These are phyloP conservation scores for Ogataea hybrid DNA, from an alignment of 1,139 yeast species.

Conservation along the genomic window DNA sequence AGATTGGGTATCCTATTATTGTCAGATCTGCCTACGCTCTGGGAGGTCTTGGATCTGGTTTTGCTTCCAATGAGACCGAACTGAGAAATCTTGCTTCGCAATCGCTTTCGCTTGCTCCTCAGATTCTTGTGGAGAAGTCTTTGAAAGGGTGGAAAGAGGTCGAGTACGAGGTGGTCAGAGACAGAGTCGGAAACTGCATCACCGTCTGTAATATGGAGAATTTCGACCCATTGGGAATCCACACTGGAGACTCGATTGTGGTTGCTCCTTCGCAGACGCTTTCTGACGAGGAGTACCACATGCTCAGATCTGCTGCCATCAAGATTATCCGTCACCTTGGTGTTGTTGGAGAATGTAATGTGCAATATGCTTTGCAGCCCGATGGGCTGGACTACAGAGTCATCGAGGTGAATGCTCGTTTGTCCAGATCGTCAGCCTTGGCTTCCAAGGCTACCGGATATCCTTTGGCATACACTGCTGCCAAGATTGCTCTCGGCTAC, in stretches of 20 bases:
- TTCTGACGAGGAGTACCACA: constrained; percentile 95
- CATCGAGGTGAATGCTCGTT: constrained; percentile 96
- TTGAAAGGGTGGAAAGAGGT: constrained; percentile 99
- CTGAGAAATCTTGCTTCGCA: constrained; percentile 84
- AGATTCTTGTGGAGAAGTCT: constrained; percentile 93
- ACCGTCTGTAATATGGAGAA: constrained; percentile 99
- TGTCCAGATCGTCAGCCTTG: constrained; percentile 95
- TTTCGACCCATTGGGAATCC: constrained; percentile 97
- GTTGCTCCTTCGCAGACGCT: constrained; percentile 98
- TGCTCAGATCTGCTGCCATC: constrained; percentile 96
- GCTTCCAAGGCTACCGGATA: constrained; percentile 99
- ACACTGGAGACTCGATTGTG: constrained; percentile 98
- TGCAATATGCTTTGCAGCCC: constrained; percentile 95
- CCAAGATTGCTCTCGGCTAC: constrained; percentile 92
- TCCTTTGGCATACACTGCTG: constrained; percentile 98
- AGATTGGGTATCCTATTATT: constrained; percentile 92
- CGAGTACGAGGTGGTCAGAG: constrained; percentile 98
- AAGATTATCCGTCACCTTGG: constrained; percentile 97
- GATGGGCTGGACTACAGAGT: constrained; percentile 94
- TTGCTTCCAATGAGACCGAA: constrained; percentile 81
- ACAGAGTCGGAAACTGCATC: constrained; percentile 93
- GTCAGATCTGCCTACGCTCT: constrained; percentile 97
- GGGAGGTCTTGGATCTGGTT: constrained; percentile 98
- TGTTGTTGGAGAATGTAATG: constrained; percentile 99
- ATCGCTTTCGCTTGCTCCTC: constrained; percentile 88